phyloP scores from a whole-genome alignment of 176 grass and related monocot species.

The Lolium multiflorum region DNA sequence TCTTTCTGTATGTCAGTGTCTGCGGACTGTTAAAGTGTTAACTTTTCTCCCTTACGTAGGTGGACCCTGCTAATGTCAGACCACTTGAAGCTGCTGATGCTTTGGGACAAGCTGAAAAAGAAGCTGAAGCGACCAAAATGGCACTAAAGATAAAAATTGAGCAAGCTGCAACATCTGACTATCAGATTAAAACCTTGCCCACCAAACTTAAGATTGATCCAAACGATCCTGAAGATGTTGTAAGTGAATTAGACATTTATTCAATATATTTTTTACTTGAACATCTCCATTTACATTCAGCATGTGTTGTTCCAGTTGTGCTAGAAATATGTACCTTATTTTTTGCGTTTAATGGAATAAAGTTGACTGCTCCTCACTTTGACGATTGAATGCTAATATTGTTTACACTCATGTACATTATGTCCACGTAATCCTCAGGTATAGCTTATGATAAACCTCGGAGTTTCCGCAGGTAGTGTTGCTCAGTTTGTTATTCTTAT shows the following conservation, averaged over 20 bases:
- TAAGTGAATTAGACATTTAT: conserved; percentile 47
- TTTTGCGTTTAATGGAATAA: not conserved
- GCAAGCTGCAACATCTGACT: conserved; percentile 83
- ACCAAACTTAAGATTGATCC: conserved; percentile 94
- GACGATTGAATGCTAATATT: conserved; percentile 28
- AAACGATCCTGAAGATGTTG: conserved; percentile 91
- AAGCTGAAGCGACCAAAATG: conserved; percentile 86
- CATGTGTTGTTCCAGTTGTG: conserved; percentile 4
- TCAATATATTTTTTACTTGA: conserved; percentile 24
- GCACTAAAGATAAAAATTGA: conserved; percentile 97
- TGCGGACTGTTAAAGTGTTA: conserved; percentile 16
- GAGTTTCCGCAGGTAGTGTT: not conserved
- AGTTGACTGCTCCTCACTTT: conserved; percentile 10
- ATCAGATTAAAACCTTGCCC: conserved; percentile 75
- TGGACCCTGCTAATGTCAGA: conserved; percentile 86
- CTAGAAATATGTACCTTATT: not conserved
- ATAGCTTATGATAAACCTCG: conserved; percentile 11
- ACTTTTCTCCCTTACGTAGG: conserved; percentile 56
- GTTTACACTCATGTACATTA: not conserved
- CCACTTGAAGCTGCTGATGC: conserved; percentile 65
- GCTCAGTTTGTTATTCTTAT: not conserved
- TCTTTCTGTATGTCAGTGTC: not conserved
- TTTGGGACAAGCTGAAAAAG: conserved; percentile 81
- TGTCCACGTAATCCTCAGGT: conserved; percentile 6
- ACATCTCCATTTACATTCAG: conserved; percentile 23